phyloP scores from a whole-genome alignment of 1,284 basidiomycete species.

The Irpex rosettiformis region DNA sequence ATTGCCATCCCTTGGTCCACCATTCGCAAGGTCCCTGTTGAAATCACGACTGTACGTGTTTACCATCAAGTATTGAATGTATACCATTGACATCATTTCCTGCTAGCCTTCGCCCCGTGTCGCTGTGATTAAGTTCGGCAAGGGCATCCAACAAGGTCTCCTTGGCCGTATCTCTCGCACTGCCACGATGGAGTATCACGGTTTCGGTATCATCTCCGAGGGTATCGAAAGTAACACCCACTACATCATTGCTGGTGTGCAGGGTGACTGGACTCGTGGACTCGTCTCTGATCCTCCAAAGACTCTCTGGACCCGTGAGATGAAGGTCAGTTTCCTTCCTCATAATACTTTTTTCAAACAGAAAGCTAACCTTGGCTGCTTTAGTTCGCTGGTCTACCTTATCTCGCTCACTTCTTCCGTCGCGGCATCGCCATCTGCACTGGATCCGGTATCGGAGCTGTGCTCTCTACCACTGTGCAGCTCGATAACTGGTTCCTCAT shows the following conservation, averaged over 20 bases:
- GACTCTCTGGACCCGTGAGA: slow-evolving; percentile 56
- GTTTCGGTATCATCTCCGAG: slow-evolving; percentile 64
- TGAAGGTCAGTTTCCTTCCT: slow-evolving; percentile 41
- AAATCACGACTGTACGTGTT: slow-evolving; percentile 31
- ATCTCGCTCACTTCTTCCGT: slow-evolving; percentile 34
- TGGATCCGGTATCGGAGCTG: slow-evolving; percentile 35
- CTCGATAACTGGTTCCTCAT: slow-evolving; percentile 46
- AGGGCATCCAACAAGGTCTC: slow-evolving; percentile 66
- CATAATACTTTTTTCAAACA: neutral
- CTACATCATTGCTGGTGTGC: slow-evolving; percentile 63
- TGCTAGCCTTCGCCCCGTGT: slow-evolving; percentile 59
- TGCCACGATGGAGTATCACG: slow-evolving; percentile 60
- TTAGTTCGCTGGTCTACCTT: slow-evolving; percentile 34
- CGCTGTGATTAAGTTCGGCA: slow-evolving; percentile 54
- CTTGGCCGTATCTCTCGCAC: slow-evolving; percentile 59
- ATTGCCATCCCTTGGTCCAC: slow-evolving; percentile 36
- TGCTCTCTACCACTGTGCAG: slow-evolving; percentile 33
- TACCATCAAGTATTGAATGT: neutral
- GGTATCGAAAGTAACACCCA: slow-evolving; percentile 52
- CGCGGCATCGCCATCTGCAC: slow-evolving; percentile 36
- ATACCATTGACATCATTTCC: neutral
- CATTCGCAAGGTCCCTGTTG: slow-evolving; percentile 34
- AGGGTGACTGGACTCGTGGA: slow-evolving; percentile 59
- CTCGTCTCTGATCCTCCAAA: slow-evolving; percentile 54
- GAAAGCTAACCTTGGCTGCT: neutral